Conservation (phyloP, 1,284 basidiomycete genomes). For the Cystobasidiaceae sp. region DNA sequence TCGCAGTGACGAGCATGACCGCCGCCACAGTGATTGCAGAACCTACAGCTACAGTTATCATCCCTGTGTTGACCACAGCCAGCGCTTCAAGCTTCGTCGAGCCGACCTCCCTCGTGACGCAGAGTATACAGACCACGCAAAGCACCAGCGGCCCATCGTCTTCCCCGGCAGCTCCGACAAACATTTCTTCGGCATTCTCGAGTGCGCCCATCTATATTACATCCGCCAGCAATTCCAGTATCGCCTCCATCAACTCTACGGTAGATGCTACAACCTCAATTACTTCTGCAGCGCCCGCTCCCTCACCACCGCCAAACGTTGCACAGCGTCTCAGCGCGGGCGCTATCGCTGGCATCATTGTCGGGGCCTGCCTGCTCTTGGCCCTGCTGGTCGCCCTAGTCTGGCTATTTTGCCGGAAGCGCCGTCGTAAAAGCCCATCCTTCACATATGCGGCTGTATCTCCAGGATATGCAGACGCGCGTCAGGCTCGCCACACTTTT, state of each 20-base stretch:
- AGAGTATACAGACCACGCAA: too few species aligned
- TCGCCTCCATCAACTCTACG: too few species aligned
- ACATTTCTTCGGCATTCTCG: neutral
- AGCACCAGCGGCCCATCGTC: neutral
- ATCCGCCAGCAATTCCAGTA: too few species aligned
- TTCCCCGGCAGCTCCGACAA: neutral
- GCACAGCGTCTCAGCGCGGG: neutral
- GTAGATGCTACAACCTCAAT: neutral
- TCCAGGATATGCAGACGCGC: too few species aligned
- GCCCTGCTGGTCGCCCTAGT: neutral
- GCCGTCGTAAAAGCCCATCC: neutral
- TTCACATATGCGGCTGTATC: too few species aligned
- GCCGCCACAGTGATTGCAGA: too few species aligned
- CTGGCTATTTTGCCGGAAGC: neutral
- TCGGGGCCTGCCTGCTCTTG: neutral
- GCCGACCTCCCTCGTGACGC: too few species aligned
- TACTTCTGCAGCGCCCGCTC: neutral
- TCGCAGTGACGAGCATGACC: too few species aligned
- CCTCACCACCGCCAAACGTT: neutral
- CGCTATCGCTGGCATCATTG: conserved; percentile 5
- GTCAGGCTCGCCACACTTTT: too few species aligned
- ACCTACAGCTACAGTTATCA: too few species aligned
- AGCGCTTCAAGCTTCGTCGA: too few species aligned
- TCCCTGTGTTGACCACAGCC: too few species aligned
- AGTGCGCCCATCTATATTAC: neutral